Evolutionary conservation across 2,329 filamentous ascomycete species (phyloP).

Genomic region (Colletotrichum echinochloae): DNA sequence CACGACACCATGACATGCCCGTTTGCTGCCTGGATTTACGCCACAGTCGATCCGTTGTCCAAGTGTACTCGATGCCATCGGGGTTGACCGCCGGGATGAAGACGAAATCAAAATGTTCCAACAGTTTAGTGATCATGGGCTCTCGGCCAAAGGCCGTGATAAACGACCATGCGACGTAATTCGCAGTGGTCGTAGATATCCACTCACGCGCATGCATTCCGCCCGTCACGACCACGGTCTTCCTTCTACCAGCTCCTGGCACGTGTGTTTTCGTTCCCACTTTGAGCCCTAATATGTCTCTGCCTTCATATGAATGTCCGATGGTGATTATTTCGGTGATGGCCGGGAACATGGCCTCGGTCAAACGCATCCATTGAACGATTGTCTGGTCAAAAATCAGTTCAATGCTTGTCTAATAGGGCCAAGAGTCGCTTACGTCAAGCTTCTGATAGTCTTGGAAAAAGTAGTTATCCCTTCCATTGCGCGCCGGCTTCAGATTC

Average conservation of each 20-base stretch:
- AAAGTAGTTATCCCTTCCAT: slow-evolving; percentile 78
- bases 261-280: slow-evolving; percentile 68
- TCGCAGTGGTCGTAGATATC: slow-evolving; percentile 93
- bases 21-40: slow-evolving; percentile 93
- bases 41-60: slow-evolving; percentile 93
- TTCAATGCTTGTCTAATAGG: slow-evolving; percentile 51
- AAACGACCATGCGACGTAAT: slow-evolving; percentile 89
- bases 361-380: slow-evolving; percentile 89
- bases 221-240: slow-evolving; percentile 84
- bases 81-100: slow-evolving; percentile 92
- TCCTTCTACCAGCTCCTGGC: slow-evolving; percentile 60
- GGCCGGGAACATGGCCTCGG: slow-evolving; percentile 89
- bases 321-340: slow-evolving; percentile 80
- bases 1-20: slow-evolving; percentile 83
- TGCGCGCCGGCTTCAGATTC: slow-evolving; percentile 49
- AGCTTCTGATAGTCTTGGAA: slow-evolving; percentile 94
- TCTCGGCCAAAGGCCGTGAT: slow-evolving; percentile 85
- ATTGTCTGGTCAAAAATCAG: slow-evolving; percentile 61
- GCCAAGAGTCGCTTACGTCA: slow-evolving; percentile 58
- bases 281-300: slow-evolving; percentile 84
- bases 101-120: slow-evolving; percentile 88
- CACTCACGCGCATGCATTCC: slow-evolving; percentile 96
- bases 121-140: slow-evolving; percentile 77
- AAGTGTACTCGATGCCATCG: slow-evolving; percentile 94
- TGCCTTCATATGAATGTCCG: slow-evolving; percentile 88